A percentile compares a stretch with the other conserved stretches of the same genome.
Conservation (phyloP, 257 asterid genomes). For the Osmanthus fragrans region DNA sequence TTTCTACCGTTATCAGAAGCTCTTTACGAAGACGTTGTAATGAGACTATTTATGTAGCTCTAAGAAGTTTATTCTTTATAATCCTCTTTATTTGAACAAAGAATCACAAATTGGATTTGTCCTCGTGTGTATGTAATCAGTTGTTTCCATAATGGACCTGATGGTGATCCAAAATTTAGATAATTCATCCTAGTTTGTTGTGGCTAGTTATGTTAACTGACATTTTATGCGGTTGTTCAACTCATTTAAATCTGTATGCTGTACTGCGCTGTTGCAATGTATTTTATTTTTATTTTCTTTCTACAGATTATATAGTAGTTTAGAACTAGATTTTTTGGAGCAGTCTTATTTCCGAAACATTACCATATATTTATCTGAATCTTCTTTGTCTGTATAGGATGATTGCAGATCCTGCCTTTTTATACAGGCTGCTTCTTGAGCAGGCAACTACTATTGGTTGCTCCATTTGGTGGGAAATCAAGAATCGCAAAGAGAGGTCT, state of each 20-base stretch:
- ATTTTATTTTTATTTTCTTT: neutral
- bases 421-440: slow-evolving; percentile 78
- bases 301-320: neutral
- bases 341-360: neutral
- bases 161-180: neutral
- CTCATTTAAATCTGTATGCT: slow-evolving; percentile 1
- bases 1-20: no score
- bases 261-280: neutral
- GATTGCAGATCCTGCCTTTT: slow-evolving; percentile 98
- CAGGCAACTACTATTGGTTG: slow-evolving; percentile 91
- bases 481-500: slow-evolving; percentile 92
- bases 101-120: neutral
- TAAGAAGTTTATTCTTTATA: neutral
- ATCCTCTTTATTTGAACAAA: neutral
- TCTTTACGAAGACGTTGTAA: no score
- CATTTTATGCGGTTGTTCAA: neutral
- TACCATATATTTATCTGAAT: slow-evolving; percentile 15
- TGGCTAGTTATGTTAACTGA: neutral
- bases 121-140: neutral
- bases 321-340: slow-evolving; percentile 2
- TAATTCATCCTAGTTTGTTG: neutral
- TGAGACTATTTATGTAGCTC: neutral
- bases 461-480: slow-evolving; percentile 92
- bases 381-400: slow-evolving; percentile 52
- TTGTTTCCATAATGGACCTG: neutral